Conservation (phyloP, 352 stramenopile genomes). For the Pythium biforme region DNA sequence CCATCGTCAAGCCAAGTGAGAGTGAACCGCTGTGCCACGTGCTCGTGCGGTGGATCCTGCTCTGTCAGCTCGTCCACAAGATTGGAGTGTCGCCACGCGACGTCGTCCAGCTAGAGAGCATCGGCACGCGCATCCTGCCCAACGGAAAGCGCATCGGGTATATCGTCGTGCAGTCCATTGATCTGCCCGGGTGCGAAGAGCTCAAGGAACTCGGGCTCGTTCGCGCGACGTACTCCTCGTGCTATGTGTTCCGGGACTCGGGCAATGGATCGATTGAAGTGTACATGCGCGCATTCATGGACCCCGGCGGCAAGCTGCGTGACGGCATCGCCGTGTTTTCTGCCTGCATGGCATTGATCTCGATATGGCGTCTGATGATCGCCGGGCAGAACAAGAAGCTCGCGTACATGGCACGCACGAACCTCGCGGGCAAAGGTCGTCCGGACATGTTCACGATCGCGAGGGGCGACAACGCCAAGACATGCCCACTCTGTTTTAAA, state of each 20-base stretch:
- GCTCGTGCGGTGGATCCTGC: constrained; percentile 27
- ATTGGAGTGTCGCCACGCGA: constrained; percentile 12
- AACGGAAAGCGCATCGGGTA: constrained; percentile 18
- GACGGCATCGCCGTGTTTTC: constrained; percentile 10
- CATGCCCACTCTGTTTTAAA: constrained; percentile 7
- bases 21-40: constrained; percentile 22
- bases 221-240: constrained; percentile 42
- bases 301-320: constrained; percentile 27
- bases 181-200: constrained; percentile 11
- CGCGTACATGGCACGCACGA: constrained; percentile 6
- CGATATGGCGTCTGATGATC: constrained; percentile 11
- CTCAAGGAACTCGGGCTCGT: constrained; percentile 29
- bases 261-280: constrained; percentile 12
- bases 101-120: constrained; percentile 16
- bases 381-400: constrained; percentile 19
- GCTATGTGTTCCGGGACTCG: constrained; percentile 21
- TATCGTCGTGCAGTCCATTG: constrained; percentile 14
- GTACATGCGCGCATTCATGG: constrained; percentile 39
- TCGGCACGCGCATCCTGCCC: constrained; percentile 2
- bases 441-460: constrained; percentile 3
- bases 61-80: constrained; percentile 15
- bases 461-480: background rate
- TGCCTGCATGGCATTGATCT: constrained; percentile 1
- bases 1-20: constrained; percentile 34
- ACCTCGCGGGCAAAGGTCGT: background rate